Conservation (phyloP, 2,329 filamentous ascomycete genomes). For the Furcasterigmium furcatum region DNA sequence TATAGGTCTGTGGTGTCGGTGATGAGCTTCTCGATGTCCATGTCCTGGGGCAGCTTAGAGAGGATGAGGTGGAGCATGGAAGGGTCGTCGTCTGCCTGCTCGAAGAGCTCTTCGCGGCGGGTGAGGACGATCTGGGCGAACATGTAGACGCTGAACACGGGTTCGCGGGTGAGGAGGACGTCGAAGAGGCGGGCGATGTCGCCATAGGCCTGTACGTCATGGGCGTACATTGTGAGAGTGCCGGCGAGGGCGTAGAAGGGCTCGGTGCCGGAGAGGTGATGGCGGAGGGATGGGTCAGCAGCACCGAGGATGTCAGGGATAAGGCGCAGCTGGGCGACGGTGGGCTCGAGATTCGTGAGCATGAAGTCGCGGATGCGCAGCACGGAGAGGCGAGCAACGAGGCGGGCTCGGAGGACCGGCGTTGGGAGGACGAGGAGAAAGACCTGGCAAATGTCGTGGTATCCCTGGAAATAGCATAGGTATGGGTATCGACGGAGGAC, state of each 20-base stretch:
- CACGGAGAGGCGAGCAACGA: conserved; percentile 78
- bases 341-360: conserved; percentile 81
- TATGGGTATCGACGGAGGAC: conserved; percentile 78
- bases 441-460: conserved; percentile 97
- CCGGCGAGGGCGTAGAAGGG: conserved; percentile 94
- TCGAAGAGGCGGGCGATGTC: conserved; percentile 92
- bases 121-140: conserved; percentile 86
- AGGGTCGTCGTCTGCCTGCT: conserved; percentile 74
- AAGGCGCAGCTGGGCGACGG: conserved; percentile 79
- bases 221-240: conserved; percentile 92
- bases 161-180: conserved; percentile 81
- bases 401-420: conserved; percentile 48
- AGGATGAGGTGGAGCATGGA: conserved; percentile 91
- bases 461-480: conserved; percentile 96
- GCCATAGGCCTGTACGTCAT: conserved; percentile 87
- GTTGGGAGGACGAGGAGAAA: conserved; percentile 79
- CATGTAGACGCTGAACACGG: conserved; percentile 86
- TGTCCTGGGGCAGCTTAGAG: conserved; percentile 77
- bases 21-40: conserved; percentile 79
- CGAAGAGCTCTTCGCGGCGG: conserved; percentile 78
- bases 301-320: conserved; percentile 76
- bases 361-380: conserved; percentile 96
- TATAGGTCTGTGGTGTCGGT: conserved; percentile 62
- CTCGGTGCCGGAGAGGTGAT: conserved; percentile 72
- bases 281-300: conserved; percentile 68